Evolutionary conservation across 2,329 filamentous ascomycete species (phyloP).

Genomic region (Aspergillus awamori): DNA sequence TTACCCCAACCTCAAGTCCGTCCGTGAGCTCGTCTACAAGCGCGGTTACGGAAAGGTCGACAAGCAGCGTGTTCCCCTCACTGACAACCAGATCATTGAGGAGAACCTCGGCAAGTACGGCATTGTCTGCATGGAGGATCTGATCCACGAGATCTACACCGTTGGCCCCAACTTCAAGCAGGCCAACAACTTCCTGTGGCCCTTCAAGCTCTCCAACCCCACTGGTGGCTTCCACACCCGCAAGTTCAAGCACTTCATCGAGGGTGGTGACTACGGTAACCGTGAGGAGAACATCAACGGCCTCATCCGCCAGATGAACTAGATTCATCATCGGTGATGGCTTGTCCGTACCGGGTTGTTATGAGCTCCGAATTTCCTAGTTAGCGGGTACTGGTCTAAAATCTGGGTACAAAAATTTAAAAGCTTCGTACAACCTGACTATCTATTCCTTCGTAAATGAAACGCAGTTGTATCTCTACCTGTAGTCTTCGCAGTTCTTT

Average conservation of each 20-base stretch:
- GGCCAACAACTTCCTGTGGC: constrained; percentile 98
- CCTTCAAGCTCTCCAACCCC: constrained; percentile 99
- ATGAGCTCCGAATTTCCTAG: constrained; percentile 26
- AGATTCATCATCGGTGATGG: constrained; percentile 42
- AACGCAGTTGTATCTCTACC: background rate
- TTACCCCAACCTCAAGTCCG: constrained; percentile 98
- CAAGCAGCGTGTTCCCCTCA: constrained; percentile 95
- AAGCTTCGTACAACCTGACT: constrained; percentile 1
- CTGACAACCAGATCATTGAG: constrained; percentile 98
- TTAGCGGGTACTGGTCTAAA: constrained; percentile 16
- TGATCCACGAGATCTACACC: constrained; percentile 98
- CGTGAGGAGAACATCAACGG: constrained; percentile 97
- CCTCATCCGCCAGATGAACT: constrained; percentile 99
- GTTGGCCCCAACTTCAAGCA: constrained; percentile 99
- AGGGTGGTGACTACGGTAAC: constrained; percentile 98
- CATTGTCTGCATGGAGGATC: constrained; percentile 98
- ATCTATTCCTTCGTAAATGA: background rate
- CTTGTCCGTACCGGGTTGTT: constrained; percentile 37
- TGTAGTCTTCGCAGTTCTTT: too few species aligned
- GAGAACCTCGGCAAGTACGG: constrained; percentile 95
- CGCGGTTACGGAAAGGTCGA: constrained; percentile 98
- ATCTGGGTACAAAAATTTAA: background rate
- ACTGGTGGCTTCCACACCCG: constrained; percentile 92
- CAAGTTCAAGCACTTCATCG: constrained; percentile 99
- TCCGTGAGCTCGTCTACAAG: constrained; percentile 99